Percentiles rank a stretch among this genome's conserved stretches.
These are phyloP conservation scores for Microbotryum scabiosae DNA, from an alignment of 1,284 basidiomycete genomes.

Conservation along the genomic window DNA sequence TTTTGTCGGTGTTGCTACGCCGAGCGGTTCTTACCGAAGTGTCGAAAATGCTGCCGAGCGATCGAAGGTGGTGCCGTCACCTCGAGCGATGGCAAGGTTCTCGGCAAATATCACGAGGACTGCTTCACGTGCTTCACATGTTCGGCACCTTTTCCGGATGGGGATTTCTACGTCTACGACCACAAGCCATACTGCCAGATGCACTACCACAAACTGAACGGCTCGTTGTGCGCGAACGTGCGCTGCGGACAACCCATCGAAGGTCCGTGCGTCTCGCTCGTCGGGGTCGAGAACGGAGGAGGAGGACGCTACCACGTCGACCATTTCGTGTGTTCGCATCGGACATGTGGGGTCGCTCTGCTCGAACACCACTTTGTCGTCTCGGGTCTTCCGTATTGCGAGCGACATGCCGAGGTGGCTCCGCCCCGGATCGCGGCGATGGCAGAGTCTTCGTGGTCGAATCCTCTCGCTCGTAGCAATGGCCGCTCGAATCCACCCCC, in stretches of 20 bases:
- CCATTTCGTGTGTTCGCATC: conserved; percentile 33
- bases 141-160: conserved; percentile 29
- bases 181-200: conserved; percentile 34
- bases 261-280: conserved; percentile 35
- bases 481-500: background rate
- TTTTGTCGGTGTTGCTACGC: conserved; percentile 36
- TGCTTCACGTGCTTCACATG: conserved; percentile 36
- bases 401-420: conserved; percentile 27
- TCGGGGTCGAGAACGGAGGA: conserved; percentile 30
- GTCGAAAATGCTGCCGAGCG: conserved; percentile 33
- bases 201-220: conserved; percentile 35
- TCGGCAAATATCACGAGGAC: conserved; percentile 34
- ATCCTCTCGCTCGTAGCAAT: background rate
- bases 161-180: conserved; percentile 37
- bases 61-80: conserved; percentile 36
- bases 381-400: conserved; percentile 34
- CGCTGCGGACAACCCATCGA: conserved; percentile 34
- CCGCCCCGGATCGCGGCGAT: background rate
- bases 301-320: conserved; percentile 34
- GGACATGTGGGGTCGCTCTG: conserved; percentile 26
- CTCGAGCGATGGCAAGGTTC: conserved; percentile 35
- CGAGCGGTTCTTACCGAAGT: conserved; percentile 36
- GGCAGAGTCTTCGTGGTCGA: background rate
- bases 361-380: conserved; percentile 36
- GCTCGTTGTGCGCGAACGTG: conserved; percentile 31